A percentile compares a stretch with the other conserved stretches of the same genome.
These are phyloP conservation scores for Wallacemonas sp. DNA, from an alignment of 208 protist genomes.

Conservation along the genomic window DNA sequence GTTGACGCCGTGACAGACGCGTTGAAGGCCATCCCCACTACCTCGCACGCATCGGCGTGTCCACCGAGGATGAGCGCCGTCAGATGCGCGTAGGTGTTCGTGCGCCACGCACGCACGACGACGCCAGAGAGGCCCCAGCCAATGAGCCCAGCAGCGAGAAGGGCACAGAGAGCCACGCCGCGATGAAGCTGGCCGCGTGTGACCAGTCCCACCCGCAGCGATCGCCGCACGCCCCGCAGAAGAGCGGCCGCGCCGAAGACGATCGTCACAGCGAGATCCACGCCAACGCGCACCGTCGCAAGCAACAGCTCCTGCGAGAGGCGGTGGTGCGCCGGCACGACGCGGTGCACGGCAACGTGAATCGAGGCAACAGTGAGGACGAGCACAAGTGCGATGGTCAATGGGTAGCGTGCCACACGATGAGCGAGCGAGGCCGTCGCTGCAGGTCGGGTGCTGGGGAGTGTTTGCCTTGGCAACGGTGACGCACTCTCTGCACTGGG, in stretches of 20 bases:
- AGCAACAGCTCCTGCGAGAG: slow-evolving; percentile 61
- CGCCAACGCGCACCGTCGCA: slow-evolving; percentile 14
- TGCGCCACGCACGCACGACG: slow-evolving; percentile 4
- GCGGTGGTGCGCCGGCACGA: slow-evolving; percentile 26
- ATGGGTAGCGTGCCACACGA: no score
- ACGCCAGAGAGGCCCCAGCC: background rate
- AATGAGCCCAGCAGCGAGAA: no score
- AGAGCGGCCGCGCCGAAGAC: slow-evolving; percentile 10
- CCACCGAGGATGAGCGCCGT: slow-evolving; percentile 31
- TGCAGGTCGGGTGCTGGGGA: no score
- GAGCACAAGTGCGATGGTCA: no score
- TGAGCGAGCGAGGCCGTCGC: no score
- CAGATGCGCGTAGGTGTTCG: slow-evolving; percentile 28
- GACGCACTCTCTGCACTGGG: no score
- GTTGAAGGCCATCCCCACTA: slow-evolving; percentile 34
- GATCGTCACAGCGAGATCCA: slow-evolving; percentile 20
- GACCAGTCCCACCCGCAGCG: background rate
- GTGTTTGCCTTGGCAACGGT: no score
- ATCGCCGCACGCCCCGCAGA: background rate
- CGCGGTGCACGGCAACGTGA: slow-evolving; percentile 27
- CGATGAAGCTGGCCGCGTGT: background rate
- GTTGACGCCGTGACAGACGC: slow-evolving; percentile 25
- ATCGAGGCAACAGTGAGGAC: background rate
- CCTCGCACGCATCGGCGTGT: slow-evolving; percentile 39
- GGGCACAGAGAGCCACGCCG: no score